Evolutionary conservation across 192 early-diverging fungal species (phyloP).

Genomic region (Coemansia sp.): DNA sequence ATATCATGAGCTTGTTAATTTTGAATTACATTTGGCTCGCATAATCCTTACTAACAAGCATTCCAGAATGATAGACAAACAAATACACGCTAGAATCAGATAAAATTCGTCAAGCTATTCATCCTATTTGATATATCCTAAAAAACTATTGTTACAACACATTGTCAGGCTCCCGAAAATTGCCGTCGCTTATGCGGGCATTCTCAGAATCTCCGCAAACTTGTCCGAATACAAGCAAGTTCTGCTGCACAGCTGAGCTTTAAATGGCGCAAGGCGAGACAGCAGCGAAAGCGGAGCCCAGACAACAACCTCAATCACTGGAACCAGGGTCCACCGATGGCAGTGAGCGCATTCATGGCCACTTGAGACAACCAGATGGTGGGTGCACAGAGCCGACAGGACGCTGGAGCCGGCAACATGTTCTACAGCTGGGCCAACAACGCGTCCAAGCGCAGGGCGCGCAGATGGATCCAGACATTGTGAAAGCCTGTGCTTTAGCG

Average conservation of each 20-base stretch:
- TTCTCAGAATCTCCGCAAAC: slow-evolving; percentile 13
- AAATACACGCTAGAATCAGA: no score
- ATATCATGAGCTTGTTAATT: no score
- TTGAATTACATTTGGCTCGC: no score
- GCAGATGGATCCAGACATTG: slow-evolving; percentile 21
- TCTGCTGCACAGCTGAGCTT: slow-evolving; percentile 37
- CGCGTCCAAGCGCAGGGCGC: slow-evolving; percentile 35
- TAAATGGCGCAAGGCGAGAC: slow-evolving; percentile 31
- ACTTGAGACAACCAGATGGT: slow-evolving; percentile 32
- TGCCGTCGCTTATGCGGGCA: background rate
- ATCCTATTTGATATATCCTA: no score
- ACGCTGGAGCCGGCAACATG: slow-evolving; percentile 11
- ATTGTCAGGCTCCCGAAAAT: background rate
- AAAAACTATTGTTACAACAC: no score
- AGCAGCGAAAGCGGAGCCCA: slow-evolving; percentile 36
- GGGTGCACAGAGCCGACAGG: slow-evolving; percentile 24
- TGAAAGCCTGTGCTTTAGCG: slow-evolving; percentile 34
- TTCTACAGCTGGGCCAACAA: slow-evolving; percentile 28
- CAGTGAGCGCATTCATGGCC: slow-evolving; percentile 45
- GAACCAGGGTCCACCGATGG: slow-evolving; percentile 30
- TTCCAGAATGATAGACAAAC: no score
- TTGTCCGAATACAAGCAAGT: slow-evolving; percentile 24
- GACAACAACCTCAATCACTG: slow-evolving; percentile 31
- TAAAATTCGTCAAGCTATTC: no score
- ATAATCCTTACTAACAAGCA: no score